Evolutionary conservation across 1,284 basidiomycete genomes (phyloP), one percentile per base, ranked within the genome.

Genomic region (Rhodotorula sp.): DNA sequence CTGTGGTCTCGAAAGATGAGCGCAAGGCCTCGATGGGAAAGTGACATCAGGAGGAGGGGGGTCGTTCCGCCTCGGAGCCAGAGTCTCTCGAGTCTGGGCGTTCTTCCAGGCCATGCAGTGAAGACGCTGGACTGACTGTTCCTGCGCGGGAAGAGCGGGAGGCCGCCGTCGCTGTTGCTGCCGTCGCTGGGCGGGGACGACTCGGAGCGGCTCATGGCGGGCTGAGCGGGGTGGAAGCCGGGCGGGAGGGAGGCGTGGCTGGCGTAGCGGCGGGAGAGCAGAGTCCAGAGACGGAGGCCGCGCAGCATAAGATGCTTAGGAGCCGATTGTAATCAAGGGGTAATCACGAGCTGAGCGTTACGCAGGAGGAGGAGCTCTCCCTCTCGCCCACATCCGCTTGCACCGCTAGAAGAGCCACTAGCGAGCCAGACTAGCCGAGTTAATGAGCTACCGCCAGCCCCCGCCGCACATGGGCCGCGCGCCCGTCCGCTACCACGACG

Each of bases 401-500:
- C 29, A 22, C 9, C 29, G 29, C 32, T 4, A 22, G 19, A 17
- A 17, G 53, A 54, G 21, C 53, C 2, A 1, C n/a, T 21, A 9
- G 25, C 13, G 12, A 22, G 13, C 55, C 29, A 10, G 22, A 22
- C 44, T 19, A 19, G 21, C 13, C 9, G 4, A 17, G 44, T 21
- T 10, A 6, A 66, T 66, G 64, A 53, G 56, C 48, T 59, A 58
- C 56, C 54, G 55, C 48, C 50, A 36, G 10, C 54, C 41, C 15
- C 62, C 25, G 6, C 53, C 62, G 29, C 53, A 64, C 51, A 36
- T 41, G 22, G 37, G 19, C 36, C 64, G 57, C 39, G 56, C 57
- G 3, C 64, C 57, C 15, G 58, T 60, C 51, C 32, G 39, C 32
- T 67, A 67, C 60, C 25, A 48, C 53, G 66, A 61, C 41, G 44